A percentile compares a stretch with the other conserved stretches of the same genome.
phyloP scores from a whole-genome alignment of 2,329 filamentous ascomycete genomes.

The Beauveria brongniartii region DNA sequence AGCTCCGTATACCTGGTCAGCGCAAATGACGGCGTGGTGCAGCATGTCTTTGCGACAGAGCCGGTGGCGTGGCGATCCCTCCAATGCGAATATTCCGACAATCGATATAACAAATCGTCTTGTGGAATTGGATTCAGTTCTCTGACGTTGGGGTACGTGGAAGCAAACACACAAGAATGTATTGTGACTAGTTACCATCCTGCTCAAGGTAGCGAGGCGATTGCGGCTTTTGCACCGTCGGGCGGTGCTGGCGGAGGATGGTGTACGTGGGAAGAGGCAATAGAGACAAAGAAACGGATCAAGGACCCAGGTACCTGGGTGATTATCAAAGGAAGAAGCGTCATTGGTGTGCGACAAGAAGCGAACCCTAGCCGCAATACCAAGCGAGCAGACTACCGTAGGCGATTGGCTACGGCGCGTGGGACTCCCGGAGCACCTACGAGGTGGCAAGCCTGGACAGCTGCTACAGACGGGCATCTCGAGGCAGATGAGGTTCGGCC shows the following conservation, averaged over 20 bases:
- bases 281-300: conserved; percentile 44
- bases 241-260: conserved; percentile 33
- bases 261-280: conserved; percentile 44
- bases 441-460: conserved; percentile 48
- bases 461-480: conserved; percentile 36
- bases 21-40: conserved; percentile 34
- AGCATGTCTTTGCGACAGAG: conserved; percentile 56
- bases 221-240: conserved; percentile 40
- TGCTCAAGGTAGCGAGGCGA: conserved; percentile 41
- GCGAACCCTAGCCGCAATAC: conserved; percentile 11
- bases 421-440: conserved; percentile 6
- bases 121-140: conserved; percentile 42
- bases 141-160: conserved; percentile 57
- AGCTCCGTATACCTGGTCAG: conserved; percentile 51
- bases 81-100: conserved; percentile 46
- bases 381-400: conserved; percentile 9
- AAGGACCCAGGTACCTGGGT: conserved; percentile 60
- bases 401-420: conserved; percentile 12
- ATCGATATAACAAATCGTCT: conserved; percentile 11
- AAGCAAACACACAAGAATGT: conserved; percentile 50
- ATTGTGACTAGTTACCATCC: conserved; percentile 57
- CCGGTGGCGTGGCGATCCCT: conserved; percentile 52
- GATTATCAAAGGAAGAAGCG: conserved; percentile 48
- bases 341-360: conserved; percentile 54
- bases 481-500: conserved; percentile 38